Percentiles rank a stretch among this genome's conserved stretches.
phyloP scores from a whole-genome alignment of 805 yeast genomes.

The Kockiozyma suomiensis region DNA sequence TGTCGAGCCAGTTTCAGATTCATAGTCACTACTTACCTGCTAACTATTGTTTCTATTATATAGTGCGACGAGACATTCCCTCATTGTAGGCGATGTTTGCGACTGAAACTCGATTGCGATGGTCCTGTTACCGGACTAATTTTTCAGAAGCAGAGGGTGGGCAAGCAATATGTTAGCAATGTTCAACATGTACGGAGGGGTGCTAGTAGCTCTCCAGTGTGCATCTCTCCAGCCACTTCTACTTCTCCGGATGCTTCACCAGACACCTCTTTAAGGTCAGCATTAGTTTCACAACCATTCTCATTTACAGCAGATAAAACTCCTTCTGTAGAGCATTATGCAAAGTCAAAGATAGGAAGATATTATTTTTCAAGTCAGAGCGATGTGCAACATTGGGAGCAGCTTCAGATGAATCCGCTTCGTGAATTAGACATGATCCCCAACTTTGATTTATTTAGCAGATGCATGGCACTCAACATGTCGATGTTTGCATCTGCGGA shows the following conservation, averaged over 20 bases:
- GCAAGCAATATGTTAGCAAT: background rate
- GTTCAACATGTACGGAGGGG: background rate
- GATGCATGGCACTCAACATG: background rate
- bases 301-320: too few relatives aligned
- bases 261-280: too few relatives aligned
- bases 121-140: conserved; percentile 1
- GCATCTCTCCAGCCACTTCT: too few relatives aligned
- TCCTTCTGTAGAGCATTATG: too few relatives aligned
- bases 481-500: background rate
- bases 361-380: too few relatives aligned
- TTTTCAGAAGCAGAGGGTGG: background rate
- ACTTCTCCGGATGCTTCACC: too few relatives aligned
- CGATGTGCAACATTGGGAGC: background rate
- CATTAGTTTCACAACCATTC: too few relatives aligned
- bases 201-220: too few relatives aligned
- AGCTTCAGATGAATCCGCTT: background rate
- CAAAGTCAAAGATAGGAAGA: too few relatives aligned
- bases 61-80: conserved; percentile 3
- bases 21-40: background rate
- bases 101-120: background rate
- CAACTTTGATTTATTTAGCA: background rate
- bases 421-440: background rate
- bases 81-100: background rate
- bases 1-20: background rate
- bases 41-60: background rate